Conservation (phyloP, 257 asterid genomes). For the Cinchona pubescens region DNA sequence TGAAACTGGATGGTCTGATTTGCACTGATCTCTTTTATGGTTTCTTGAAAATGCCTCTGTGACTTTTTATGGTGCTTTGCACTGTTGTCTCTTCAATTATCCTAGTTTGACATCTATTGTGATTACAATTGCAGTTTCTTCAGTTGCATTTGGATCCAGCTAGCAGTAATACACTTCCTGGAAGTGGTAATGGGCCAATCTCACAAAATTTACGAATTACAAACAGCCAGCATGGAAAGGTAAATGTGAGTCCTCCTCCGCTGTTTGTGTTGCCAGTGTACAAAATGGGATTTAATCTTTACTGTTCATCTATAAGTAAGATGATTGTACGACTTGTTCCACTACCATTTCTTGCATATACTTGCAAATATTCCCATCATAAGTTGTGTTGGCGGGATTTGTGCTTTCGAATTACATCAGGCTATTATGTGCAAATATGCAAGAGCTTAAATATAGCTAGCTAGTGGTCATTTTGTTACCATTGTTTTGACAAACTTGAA, state of each 20-base stretch:
- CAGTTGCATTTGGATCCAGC: conserved; percentile 97
- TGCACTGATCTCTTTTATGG: not conserved
- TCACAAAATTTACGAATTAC: conserved; percentile 72
- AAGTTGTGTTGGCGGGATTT: not conserved
- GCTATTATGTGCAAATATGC: not conserved
- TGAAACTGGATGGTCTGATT: not conserved
- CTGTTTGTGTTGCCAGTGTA: not conserved
- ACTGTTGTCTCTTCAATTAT: conserved; percentile 1
- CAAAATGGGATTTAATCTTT: not conserved
- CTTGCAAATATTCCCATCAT: not conserved
- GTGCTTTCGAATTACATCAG: not conserved
- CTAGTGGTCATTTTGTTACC: not conserved
- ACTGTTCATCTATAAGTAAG: not conserved
- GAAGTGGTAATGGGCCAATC: conserved; percentile 60
- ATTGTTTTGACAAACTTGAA: conserved; percentile 16
- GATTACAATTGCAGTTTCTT: conserved; percentile 61
- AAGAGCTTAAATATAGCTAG: not conserved
- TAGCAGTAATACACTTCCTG: conserved; percentile 73
- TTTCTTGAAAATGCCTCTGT: not conserved
- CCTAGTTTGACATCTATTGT: conserved; percentile 9
- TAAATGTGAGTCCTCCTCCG: conserved; percentile 18
- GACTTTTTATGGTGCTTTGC: not conserved
- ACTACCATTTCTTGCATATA: not conserved
- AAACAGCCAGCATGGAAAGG: conserved; percentile 95
- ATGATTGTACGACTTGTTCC: not conserved